Base-by-base conservation (phyloP, 2,329 filamentous ascomycete genomes). In the Coniochaeta sp. region DNA sequence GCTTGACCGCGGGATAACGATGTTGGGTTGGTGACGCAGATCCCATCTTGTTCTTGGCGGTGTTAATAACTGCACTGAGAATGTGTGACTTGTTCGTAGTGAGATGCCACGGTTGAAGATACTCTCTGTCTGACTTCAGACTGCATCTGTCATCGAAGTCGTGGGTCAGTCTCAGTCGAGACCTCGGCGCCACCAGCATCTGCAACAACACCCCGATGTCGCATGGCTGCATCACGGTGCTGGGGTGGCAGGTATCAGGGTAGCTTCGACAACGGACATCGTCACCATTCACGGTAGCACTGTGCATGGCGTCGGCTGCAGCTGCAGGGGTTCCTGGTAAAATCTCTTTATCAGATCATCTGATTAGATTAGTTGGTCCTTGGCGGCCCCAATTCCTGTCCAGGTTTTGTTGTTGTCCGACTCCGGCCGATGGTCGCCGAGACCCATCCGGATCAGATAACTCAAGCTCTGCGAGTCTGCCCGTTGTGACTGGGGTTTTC, bases 1-100 rank as follows among this genome's bases (percentile, higher is more conserved):
- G 72, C 63, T 78, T 79, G 26, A 79, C 72, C 60, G 67, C 67
- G 32, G 75, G 72, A 59, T 72, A 66, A 2, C 62, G 54, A 16
- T 61, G 55, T 14, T 50, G 36, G 12, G 42, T 57, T 12, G 61
- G 10, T 34, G 55, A 17, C 22, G 63, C 50, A 16, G 60, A 75
- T 62, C 61, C 63, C 61, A 50, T 2, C 34, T 26, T 56, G 28
- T 56, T 36, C n/a, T 56, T 56, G 24, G 7, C 38, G 26, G 17
- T 22, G 12, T 34, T 34, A 7, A 19, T 36, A 36, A 16, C 9
- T 22, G 24, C 7, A 22, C n/a, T 38, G 17, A 8, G 24, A 9
- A 26, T 4, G n/a, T 4, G n/a, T 22, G 28, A 40, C n/a, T 44
- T 54, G 36, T 10, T 12, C 16, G 26, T 8, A 24, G 17, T 34